A percentile compares a stretch with the other conserved stretches of the same genome.
These are phyloP conservation scores for Nakataea oryzae DNA, from an alignment of 2,329 filamentous ascomycete species.

Conservation along the genomic window DNA sequence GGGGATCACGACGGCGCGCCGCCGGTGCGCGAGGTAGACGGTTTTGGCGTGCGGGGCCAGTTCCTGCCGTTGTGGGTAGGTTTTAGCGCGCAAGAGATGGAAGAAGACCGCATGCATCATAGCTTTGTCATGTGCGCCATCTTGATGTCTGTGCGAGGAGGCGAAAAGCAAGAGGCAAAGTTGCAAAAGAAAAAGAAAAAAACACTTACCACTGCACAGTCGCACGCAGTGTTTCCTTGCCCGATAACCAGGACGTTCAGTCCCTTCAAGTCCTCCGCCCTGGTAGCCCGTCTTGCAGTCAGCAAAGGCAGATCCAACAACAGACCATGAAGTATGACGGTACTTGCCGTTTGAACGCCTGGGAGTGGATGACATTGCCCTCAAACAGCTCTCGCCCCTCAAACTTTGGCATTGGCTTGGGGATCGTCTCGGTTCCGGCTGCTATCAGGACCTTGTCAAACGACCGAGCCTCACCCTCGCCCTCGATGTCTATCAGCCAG, in stretches of 20 bases:
- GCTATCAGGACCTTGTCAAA: slow-evolving; percentile 13
- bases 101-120: too few relatives aligned
- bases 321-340: too few relatives aligned
- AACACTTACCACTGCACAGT: slow-evolving; percentile 6
- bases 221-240: slow-evolving; percentile 8
- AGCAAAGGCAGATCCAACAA: not conserved
- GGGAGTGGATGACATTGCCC: slow-evolving; percentile 7
- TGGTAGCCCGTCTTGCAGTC: not conserved
- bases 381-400: slow-evolving; percentile 8
- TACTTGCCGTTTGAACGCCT: slow-evolving; percentile 7
- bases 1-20: slow-evolving; percentile 12
- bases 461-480: slow-evolving; percentile 7
- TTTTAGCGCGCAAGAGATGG: too few relatives aligned
- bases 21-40: slow-evolving; percentile 9
- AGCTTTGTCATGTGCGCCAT: too few relatives aligned
- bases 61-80: not conserved
- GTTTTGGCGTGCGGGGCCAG: slow-evolving; percentile 6
- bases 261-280: slow-evolving; percentile 6
- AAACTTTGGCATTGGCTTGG: slow-evolving; percentile 4
- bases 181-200: too few relatives aligned
- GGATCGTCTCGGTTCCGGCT: slow-evolving; percentile 6
- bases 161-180: too few relatives aligned
- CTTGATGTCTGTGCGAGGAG: not conserved
- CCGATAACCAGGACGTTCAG: slow-evolving; percentile 10
- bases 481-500: slow-evolving; percentile 19